Evolutionary conservation across 2,329 filamentous ascomycete genomes (phyloP), one percentile per base, ranked within the genome.

Genomic region (Apiospora sp.): DNA sequence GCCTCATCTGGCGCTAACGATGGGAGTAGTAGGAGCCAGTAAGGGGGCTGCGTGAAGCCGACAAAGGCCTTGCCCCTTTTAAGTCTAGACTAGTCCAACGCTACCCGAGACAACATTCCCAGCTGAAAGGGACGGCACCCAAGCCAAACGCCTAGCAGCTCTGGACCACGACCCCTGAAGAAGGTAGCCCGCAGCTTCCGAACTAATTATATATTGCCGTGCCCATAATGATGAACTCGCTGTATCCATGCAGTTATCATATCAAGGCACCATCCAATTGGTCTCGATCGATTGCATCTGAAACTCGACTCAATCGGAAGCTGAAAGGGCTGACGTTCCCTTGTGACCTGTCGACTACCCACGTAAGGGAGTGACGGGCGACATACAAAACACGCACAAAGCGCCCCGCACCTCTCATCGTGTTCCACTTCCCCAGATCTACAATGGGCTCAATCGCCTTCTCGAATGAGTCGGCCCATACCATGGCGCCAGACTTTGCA

Each of bases 401-500:
- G 30, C 54, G 16, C 54, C 54, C 54, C 54, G 30, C 54, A 61
- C 30, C 27, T 10, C 16, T 19, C 19, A 7, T 8, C 14, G 5
- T 54, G 1, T 37, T n/a, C 54, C n/a, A 7, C 13, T 37, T 37
- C 16, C 8, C 19, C 27, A 37, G 7, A 22, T 7, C 19, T 19
- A 30, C 6, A 5, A 61, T 5, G 22, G 19, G 19, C 16, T 30
- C 8, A 6, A n/a, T 37, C 37, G 37, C 37, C 37, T 41, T 41
- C 8, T 10, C 37, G 10, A 41, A 37, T 16, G 4, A 13, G 3
- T 13, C 54, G 0, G n/a, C 30, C 0, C 22, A 2, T 3, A 16
- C 43, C 1, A 73, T 71, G 72, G 49, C 49, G 13, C 72, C 69
- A 10, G 64, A 58, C 14, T 24, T 71, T 8, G 27, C 16, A 37